Base-by-base conservation (phyloP, 345 rosid genomes). In the Pistacia vera region DNA sequence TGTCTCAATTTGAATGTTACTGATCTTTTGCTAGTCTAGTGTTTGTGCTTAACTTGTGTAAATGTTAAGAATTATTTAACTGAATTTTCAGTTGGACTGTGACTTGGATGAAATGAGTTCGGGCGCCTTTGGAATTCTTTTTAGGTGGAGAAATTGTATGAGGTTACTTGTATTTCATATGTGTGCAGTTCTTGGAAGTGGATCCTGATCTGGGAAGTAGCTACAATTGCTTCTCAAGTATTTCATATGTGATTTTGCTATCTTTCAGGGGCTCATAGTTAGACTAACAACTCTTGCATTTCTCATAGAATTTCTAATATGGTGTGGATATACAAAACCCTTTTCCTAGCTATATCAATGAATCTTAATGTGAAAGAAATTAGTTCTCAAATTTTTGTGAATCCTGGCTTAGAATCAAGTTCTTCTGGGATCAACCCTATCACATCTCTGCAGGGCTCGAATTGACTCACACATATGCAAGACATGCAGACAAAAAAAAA, bases 381-480 rank as follows among this genome's bases (percentile, higher is more conserved):
- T 59, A 61, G 35, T 71, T 46, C 6, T 14, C 48, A 49, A 9
- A 30, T 61, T 28, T 8, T 48, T 72, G 36, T 7, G 41, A 11
- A 10, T 11, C 17, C 48, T 11, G 18, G 49, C 62, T 56, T n/a
- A 36, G 49, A 59, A 22, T 36, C 44, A 63, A n/a, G 49, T 54
- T 63, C 16, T 51, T 25, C 25, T 25, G 25, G 25, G 25, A 25
- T 25, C 25, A 48, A 18, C 41, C 20, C 18, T 71, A 25, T 25
- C 18, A 35, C 77, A 69, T 44, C 1, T 59, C 16, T 70, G 80
- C 91, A 97, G 98, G 99, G 99, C 99, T 71, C 93, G 99, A 60
- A 97, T 97, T 22, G 99, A 97, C 78, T 97, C 99, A 0, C 98
- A 97, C 90, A 94, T 91, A 94, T 59, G 99, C 99, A 35, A 82